Percentiles rank a stretch among this genome's conserved stretches.
These are phyloP conservation scores for Grigorovia humatica DNA, from an alignment of 805 yeast species.

Conservation along the genomic window DNA sequence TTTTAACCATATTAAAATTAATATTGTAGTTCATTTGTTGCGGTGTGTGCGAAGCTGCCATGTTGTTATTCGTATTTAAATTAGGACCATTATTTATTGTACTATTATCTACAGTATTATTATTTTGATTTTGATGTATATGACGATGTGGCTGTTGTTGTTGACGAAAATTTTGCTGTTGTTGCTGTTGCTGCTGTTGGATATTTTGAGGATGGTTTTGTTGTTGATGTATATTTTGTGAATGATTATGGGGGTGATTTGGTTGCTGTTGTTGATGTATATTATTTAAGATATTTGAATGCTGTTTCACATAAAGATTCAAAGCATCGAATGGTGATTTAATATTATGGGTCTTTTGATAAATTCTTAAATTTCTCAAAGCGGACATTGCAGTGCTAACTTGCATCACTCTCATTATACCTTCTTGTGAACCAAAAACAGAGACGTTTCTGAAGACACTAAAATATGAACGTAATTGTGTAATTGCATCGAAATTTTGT, in stretches of 20 bases:
- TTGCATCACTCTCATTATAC: slow-evolving; percentile 62
- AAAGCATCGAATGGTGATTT: slow-evolving; percentile 48
- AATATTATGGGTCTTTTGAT: slow-evolving; percentile 38
- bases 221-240: not conserved
- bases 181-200: not conserved
- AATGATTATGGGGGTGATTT: not conserved
- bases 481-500: slow-evolving; percentile 17
- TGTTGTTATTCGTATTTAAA: not conserved
- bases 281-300: not conserved
- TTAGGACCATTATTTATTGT: not conserved
- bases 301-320: slow-evolving; percentile 17
- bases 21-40: not conserved
- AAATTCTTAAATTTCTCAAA: slow-evolving; percentile 53
- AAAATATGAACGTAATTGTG: slow-evolving; percentile 30
- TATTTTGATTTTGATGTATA: not conserved
- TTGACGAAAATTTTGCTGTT: not conserved
- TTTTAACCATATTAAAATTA: not conserved
- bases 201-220: not conserved
- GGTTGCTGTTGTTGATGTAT: not conserved
- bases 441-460: slow-evolving; percentile 40
- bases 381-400: slow-evolving; percentile 72
- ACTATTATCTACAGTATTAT: too few species aligned
- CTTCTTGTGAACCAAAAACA: slow-evolving; percentile 52
- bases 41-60: not conserved
- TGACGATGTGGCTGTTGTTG: not conserved